phyloP scores from a whole-genome alignment of 768 basidiomycete genomes.

The Grammothele lineata region DNA sequence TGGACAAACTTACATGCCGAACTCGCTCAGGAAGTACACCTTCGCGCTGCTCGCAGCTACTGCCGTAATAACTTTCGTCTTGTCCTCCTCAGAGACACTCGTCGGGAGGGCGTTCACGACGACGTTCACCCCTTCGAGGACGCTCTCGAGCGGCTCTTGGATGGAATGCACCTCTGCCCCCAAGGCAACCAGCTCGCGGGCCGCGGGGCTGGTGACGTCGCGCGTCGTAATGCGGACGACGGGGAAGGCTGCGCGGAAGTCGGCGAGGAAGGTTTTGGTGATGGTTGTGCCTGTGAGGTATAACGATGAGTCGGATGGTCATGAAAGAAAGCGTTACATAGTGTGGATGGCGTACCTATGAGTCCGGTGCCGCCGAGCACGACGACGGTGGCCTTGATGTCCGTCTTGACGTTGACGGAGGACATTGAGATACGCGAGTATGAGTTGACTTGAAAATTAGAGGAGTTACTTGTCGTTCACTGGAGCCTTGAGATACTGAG shows the following conservation, averaged over 20 bases:
- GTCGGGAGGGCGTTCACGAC: conserved; percentile 16
- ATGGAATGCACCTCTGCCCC: conserved; percentile 17
- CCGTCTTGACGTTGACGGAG: no score
- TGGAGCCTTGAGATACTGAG: no score
- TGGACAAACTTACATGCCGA: conserved; percentile 16
- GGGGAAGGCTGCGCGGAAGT: conserved; percentile 12
- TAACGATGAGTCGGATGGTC: no score
- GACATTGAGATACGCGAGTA: no score
- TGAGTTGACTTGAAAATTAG: no score
- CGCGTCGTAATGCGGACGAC: conserved; percentile 15
- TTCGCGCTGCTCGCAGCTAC: conserved; percentile 4
- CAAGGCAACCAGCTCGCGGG: conserved; percentile 7
- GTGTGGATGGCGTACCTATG: no score
- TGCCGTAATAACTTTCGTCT: conserved; percentile 8
- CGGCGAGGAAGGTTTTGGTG: conserved; percentile 10
- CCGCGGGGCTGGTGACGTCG: conserved; percentile 6
- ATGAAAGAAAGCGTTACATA: no score
- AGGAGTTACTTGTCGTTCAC: no score
- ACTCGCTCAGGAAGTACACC: conserved; percentile 21
- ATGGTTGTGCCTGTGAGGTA: not conserved
- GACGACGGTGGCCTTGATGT: no score
- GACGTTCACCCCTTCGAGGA: conserved; percentile 17
- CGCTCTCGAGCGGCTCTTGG: conserved; percentile 4
- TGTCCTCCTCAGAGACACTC: not conserved
- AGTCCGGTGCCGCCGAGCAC: no score